Evolutionary conservation across 441 rosid species (phyloP).

Genomic region (Corymbia citriodora): DNA sequence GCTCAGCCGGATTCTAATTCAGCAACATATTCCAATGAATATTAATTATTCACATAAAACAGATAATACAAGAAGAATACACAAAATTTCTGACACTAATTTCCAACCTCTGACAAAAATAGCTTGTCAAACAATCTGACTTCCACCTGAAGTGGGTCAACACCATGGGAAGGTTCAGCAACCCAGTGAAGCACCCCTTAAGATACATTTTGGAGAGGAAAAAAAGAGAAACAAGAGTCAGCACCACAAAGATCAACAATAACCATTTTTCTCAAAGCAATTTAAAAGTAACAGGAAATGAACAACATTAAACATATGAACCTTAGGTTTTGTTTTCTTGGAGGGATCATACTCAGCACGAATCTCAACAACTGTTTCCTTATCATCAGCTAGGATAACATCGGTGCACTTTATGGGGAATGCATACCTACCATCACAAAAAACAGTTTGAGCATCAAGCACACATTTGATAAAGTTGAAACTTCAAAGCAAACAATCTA

Average conservation of each 20-base stretch:
- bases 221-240: background rate
- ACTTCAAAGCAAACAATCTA: background rate
- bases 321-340: constrained; percentile 89
- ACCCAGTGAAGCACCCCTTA: constrained; percentile 97
- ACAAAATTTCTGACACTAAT: background rate
- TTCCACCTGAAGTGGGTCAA: constrained; percentile 65
- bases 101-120: constrained; percentile 74
- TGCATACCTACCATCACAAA: constrained; percentile 54
- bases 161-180: constrained; percentile 56
- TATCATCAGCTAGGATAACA: constrained; percentile 70
- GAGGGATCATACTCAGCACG: constrained; percentile 83
- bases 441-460: background rate
- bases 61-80: background rate
- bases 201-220: background rate
- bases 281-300: background rate
- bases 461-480: background rate
- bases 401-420: constrained; percentile 90
- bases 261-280: background rate
- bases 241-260: background rate
- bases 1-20: constrained; percentile 84
- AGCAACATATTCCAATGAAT: constrained; percentile 6
- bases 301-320: constrained; percentile 4
- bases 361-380: constrained; percentile 69
- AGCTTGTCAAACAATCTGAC: constrained; percentile 88
- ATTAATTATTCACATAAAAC: background rate